Evolutionary conservation across 106 monocot genomes (phyloP).

Genomic region (Dioscorea dumetorum): DNA sequence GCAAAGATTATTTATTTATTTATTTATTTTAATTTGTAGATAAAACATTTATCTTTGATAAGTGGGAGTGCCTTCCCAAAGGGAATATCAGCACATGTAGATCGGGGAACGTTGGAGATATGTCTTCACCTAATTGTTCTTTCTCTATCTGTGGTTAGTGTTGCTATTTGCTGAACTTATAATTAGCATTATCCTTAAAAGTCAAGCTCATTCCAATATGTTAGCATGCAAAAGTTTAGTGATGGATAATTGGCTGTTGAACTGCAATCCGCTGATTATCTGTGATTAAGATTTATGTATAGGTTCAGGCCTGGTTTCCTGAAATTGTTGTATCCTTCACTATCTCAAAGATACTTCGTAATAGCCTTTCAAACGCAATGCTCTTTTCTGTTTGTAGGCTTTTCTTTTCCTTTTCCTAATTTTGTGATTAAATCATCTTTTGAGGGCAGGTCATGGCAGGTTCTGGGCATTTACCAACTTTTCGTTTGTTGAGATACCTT

Average conservation of each 20-base stretch:
- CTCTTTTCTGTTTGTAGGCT: not conserved
- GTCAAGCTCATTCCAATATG: too few species aligned
- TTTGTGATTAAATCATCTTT: not conserved
- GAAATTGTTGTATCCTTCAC: too few species aligned
- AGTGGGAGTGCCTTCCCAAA: conserved; percentile 45
- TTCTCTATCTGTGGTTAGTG: conserved; percentile 84
- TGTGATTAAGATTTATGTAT: too few species aligned
- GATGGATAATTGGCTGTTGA: too few species aligned
- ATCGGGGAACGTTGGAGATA: conserved; percentile 80
- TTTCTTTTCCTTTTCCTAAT: not conserved
- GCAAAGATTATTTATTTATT: not conserved
- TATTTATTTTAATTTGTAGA: conserved; percentile 38
- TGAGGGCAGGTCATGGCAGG: conserved; percentile 86
- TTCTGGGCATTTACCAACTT: conserved; percentile 86
- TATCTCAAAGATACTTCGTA: too few species aligned
- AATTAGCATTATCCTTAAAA: too few species aligned
- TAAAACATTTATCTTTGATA: conserved; percentile 55
- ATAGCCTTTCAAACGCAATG: too few species aligned
- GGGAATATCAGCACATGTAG: conserved; percentile 62
- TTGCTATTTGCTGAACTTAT: too few species aligned
- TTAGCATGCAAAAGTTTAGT: too few species aligned
- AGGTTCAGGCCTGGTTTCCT: too few species aligned
- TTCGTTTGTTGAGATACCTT: conserved; percentile 79
- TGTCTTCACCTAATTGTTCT: conserved; percentile 86
- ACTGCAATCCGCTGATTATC: too few species aligned